Evolutionary conservation across 495 filamentous ascomycete genomes (phyloP), one percentile per base, ranked within the genome.

Genomic region (Neurospora sp.): DNA sequence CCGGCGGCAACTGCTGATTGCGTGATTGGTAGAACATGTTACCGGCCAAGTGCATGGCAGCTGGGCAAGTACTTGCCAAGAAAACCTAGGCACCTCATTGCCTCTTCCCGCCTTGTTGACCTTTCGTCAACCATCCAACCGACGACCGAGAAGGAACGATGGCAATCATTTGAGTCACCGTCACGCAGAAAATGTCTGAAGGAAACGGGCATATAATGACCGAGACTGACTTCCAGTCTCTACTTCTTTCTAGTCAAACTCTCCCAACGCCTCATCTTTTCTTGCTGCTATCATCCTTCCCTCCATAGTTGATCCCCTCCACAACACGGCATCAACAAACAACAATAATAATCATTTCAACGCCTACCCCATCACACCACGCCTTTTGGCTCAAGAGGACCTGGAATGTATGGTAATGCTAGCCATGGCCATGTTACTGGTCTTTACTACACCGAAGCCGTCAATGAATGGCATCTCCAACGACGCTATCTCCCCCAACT

Each of bases 401-500:
- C 18, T 46, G n/a, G 8, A 20, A 46, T 20, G 22, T 53, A 53
- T 20, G 10, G 10, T 53, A 20, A 14, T 14, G 20, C 20, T 59
- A 59, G 20, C 48, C 18, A 71, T 59, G 42, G 42, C 8, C 75
- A 77, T 59, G 70, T 76, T 1, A 80, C 75, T 44, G 80, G 80
- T 11, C 68, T 79, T 39, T 81, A 79, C 70, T 77, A 75, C 71
- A 40, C 73, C 22, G 16, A 74, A 12, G 38, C 59, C 44, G n/a
- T 37, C 8, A n/a, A 14, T 7, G 4, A 27, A 11, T 27, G n/a
- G 12, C 7, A 16, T 31, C n/a, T 27, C n/a, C 40, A 70, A 31
- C 27, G 35, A 2, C 76, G 73, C 39, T 88, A 88, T 73, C 83
- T 92, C 9, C 89, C 90, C 9, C 85, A 87, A 27, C 76, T 90